A percentile compares a stretch with the other conserved stretches of the same genome.
Evolutionary conservation across 73 alveolate genomes (phyloP).

Genomic region (Symbiodinium natans): DNA sequence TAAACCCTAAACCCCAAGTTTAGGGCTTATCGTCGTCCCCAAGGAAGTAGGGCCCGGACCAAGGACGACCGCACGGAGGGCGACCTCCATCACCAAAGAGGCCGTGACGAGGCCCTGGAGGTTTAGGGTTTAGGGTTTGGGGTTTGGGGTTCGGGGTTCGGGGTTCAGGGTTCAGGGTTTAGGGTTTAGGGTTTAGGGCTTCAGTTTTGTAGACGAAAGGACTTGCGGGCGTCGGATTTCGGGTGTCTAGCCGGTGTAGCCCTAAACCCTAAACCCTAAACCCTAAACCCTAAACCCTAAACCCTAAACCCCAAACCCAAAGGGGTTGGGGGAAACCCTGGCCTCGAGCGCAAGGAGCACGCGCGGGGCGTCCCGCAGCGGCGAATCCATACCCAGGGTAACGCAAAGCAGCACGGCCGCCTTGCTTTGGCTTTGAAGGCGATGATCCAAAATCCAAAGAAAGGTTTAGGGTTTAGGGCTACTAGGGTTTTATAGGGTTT

Average conservation of each 20-base stretch:
- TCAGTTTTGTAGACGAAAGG: not conserved
- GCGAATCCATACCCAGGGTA: slow-evolving; percentile 68
- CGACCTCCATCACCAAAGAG: slow-evolving; percentile 54
- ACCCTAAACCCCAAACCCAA: not conserved
- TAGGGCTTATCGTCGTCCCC: not conserved
- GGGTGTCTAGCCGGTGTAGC: too few species aligned
- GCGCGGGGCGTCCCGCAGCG: slow-evolving; percentile 68
- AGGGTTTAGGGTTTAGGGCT: not conserved
- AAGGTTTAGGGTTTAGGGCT: not conserved
- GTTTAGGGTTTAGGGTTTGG: not conserved
- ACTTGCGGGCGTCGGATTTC: not conserved
- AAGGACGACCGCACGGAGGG: slow-evolving; percentile 54
- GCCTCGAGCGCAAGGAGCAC: slow-evolving; percentile 61
- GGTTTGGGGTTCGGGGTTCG: not conserved
- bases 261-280: not conserved
- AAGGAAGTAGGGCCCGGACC: not conserved
- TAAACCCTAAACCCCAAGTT: not conserved
- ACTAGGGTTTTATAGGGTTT: not conserved
- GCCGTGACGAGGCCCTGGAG: slow-evolving; percentile 37
- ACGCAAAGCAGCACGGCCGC: slow-evolving; percentile 72
- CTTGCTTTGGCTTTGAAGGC: too few species aligned
- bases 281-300: not conserved
- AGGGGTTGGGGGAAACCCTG: not conserved
- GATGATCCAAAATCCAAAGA: too few species aligned
- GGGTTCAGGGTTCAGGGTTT: not conserved